phyloP scores from a whole-genome alignment of 495 filamentous ascomycete species.

The Trichoderma gamsii region DNA sequence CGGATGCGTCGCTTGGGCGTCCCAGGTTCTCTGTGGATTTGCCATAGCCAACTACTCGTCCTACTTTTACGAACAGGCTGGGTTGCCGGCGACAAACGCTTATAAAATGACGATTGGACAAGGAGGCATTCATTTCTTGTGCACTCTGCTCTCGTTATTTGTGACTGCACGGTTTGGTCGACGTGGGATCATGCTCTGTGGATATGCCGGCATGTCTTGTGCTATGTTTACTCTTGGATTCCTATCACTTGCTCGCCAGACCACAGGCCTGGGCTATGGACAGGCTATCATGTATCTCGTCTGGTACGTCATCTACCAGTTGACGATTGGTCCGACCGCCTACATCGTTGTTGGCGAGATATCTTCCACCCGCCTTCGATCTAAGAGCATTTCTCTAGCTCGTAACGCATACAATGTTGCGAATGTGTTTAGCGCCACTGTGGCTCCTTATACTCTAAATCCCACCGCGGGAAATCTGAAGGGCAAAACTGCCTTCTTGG shows the following conservation, averaged over 20 bases:
- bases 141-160: conserved; percentile 17
- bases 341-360: conserved; percentile 56
- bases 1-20: conserved; percentile 40
- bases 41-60: conserved; percentile 35
- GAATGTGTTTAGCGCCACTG: conserved; percentile 50
- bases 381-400: conserved; percentile 52
- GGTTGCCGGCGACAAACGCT: conserved; percentile 25
- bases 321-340: conserved; percentile 47
- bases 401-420: conserved; percentile 48
- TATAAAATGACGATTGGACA: conserved; percentile 29
- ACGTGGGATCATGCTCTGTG: not conserved
- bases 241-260: conserved; percentile 46
- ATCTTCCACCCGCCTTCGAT: conserved; percentile 49
- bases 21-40: conserved; percentile 31
- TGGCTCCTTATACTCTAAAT: conserved; percentile 47
- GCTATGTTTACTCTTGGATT: conserved; percentile 40
- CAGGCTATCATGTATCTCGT: conserved; percentile 44
- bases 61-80: conserved; percentile 31
- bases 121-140: conserved; percentile 23
- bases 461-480: conserved; percentile 36
- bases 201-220: conserved; percentile 31
- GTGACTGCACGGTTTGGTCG: conserved; percentile 12
- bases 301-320: not conserved
- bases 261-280: conserved; percentile 37
- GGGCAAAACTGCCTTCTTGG: conserved; percentile 48